phyloP scores from a whole-genome alignment of 768 basidiomycete species.

The button mushroom (Agaricus bisporus) region DNA sequence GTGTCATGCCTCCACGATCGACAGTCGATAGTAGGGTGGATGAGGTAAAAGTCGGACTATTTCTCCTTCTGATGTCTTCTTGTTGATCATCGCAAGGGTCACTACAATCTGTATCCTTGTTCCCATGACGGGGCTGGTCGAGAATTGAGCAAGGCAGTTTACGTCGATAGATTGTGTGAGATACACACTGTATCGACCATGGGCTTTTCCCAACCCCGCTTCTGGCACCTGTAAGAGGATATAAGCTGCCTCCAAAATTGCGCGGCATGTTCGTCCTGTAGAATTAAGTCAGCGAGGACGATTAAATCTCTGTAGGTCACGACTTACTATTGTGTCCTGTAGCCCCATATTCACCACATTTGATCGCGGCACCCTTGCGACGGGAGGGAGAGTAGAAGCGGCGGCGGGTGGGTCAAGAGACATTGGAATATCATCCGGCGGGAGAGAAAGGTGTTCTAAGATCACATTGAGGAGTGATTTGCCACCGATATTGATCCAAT shows the following conservation, averaged over 20 bases:
- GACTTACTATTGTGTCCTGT: no score
- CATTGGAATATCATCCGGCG: no score
- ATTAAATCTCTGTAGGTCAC: no score
- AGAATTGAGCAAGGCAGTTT: constrained; percentile 5
- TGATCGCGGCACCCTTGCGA: no score
- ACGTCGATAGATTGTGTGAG: constrained; percentile 3
- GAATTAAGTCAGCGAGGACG: no score
- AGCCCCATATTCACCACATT: no score
- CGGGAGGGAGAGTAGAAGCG: no score
- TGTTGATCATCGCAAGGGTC: constrained; percentile 59
- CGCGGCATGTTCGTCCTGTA: no score
- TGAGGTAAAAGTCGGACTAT: constrained; percentile 68
- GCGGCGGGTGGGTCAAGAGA: no score
- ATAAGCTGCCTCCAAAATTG: neutral
- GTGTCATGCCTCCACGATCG: constrained; percentile 81
- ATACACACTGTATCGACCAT: constrained; percentile 63
- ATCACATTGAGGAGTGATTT: no score
- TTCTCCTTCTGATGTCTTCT: constrained; percentile 66
- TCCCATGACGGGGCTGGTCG: constrained; percentile 36
- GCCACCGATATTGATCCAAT: no score
- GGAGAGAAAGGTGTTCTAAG: no score
- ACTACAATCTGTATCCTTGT: constrained; percentile 62
- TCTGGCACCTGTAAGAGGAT: constrained; percentile 62
- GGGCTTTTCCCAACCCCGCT: constrained; percentile 85
- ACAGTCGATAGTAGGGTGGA: constrained; percentile 58